A percentile compares a stretch with the other conserved stretches of the same genome.
Evolutionary conservation across 2,329 filamentous ascomycete genomes (phyloP).

Genomic region (Beauveria medogensis): DNA sequence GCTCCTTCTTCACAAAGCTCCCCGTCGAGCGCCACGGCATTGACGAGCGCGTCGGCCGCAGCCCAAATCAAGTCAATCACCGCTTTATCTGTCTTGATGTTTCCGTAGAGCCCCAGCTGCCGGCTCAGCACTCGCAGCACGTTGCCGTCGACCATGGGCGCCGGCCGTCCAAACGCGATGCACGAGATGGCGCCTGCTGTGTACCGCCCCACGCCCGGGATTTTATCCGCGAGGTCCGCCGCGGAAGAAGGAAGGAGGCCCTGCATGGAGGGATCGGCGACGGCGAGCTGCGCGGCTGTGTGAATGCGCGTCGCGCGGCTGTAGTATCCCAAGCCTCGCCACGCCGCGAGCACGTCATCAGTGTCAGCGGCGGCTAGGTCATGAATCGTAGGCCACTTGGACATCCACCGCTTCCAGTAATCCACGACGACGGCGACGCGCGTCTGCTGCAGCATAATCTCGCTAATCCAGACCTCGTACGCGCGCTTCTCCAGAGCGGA

Average conservation of each 20-base stretch:
- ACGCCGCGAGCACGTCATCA: conserved; percentile 50
- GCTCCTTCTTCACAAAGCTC: conserved; percentile 9
- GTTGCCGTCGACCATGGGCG: conserved; percentile 57
- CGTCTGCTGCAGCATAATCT: conserved; percentile 61
- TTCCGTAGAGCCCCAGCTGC: conserved; percentile 48
- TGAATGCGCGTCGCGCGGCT: conserved; percentile 55
- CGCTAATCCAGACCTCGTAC: conserved; percentile 60
- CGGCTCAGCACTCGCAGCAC: conserved; percentile 53
- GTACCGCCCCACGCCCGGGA: conserved; percentile 54
- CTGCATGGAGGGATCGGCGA: conserved; percentile 29
- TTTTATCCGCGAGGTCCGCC: conserved; percentile 37
- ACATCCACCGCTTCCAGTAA: conserved; percentile 57
- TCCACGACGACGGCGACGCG: conserved; percentile 53
- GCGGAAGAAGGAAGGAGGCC: conserved; percentile 43
- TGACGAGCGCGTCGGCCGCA: conserved; percentile 47
- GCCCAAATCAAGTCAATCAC: conserved; percentile 49
- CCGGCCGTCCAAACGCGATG: conserved; percentile 52
- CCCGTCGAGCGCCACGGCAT: conserved; percentile 33
- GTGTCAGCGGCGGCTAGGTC: conserved; percentile 44
- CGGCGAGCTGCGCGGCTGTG: conserved; percentile 45
- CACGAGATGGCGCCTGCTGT: conserved; percentile 55
- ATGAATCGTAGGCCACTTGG: conserved; percentile 49
- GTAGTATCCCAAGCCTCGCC: conserved; percentile 57
- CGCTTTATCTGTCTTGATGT: conserved; percentile 47
- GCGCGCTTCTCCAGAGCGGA: conserved; percentile 43